phyloP scores from a whole-genome alignment of 768 basidiomycete genomes.

The Astraeus odoratus region DNA sequence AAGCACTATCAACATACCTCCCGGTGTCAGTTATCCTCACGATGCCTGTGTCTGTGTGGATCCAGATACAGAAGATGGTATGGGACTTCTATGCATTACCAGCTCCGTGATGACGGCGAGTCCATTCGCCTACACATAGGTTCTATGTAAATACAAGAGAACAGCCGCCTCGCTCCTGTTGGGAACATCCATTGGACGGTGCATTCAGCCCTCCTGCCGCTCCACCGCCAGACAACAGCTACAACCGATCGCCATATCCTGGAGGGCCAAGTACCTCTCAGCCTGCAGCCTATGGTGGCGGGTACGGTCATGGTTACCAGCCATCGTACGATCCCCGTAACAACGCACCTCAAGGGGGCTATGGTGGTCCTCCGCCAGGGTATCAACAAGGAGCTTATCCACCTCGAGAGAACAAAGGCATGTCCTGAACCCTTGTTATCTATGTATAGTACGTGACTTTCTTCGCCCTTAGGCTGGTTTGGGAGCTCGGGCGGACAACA shows the following conservation, averaged over 20 bases:
- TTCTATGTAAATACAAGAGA: constrained; percentile 69
- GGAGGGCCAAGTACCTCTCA: too few species aligned
- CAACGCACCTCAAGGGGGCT: constrained; percentile 13
- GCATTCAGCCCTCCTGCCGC: constrained; percentile 42
- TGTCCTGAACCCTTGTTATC: neutral
- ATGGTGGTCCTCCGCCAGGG: constrained; percentile 5
- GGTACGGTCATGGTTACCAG: constrained; percentile 20
- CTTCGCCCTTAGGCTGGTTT: constrained; percentile 23
- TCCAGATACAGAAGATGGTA: constrained; percentile 63
- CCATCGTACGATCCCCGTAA: constrained; percentile 18
- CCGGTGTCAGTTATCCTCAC: constrained; percentile 19
- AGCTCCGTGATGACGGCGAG: neutral
- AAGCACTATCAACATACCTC: constrained; percentile 20
- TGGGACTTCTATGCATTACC: constrained; percentile 15
- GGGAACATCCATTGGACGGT: constrained; percentile 69
- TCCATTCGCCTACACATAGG: constrained; percentile 33
- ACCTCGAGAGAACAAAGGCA: constrained; percentile 18
- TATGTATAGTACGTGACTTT: constrained; percentile 1
- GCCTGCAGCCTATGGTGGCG: too few species aligned
- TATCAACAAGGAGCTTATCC: constrained; percentile 14
- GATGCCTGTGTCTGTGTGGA: constrained; percentile 5
- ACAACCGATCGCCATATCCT: too few species aligned
- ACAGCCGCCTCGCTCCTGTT: constrained; percentile 56
- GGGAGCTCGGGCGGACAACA: constrained; percentile 21
- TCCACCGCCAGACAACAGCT: constrained; percentile 10